These are phyloP conservation scores for Sparassis latifolia DNA, from an alignment of 1,284 basidiomycete species.

Conservation along the genomic window DNA sequence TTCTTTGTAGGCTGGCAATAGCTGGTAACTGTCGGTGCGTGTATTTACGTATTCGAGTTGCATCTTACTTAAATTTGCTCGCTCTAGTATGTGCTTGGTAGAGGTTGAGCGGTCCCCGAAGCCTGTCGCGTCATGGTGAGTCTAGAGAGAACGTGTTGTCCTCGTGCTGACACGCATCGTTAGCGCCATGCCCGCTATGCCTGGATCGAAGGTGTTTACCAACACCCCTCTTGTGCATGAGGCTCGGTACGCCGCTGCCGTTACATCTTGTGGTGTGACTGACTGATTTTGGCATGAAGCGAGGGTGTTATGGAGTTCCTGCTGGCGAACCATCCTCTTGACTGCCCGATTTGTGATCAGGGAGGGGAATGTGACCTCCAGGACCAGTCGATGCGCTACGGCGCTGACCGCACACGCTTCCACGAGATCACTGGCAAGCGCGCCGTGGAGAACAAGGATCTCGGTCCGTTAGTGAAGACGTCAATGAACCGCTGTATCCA, in stretches of 20 bases:
- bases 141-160: slow-evolving; percentile 6
- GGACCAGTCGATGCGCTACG: slow-evolving; percentile 99
- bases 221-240: slow-evolving; percentile 94
- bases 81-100: slow-evolving; percentile 86
- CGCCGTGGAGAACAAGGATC: slow-evolving; percentile 97
- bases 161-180: background rate
- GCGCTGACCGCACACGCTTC: slow-evolving; percentile 94
- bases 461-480: slow-evolving; percentile 97
- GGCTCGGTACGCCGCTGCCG: slow-evolving; percentile 57
- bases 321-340: slow-evolving; percentile 94
- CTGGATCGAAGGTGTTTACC: slow-evolving; percentile 93
- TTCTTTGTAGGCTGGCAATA: slow-evolving; percentile 64
- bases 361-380: slow-evolving; percentile 98
- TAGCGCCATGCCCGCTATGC: slow-evolving; percentile 98
- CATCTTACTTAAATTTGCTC: background rate
- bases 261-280: background rate
- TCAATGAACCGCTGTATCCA: slow-evolving; percentile 99
- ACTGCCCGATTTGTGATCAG: slow-evolving; percentile 98
- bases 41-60: background rate
- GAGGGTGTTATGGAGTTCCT: slow-evolving; percentile 99
- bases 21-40: slow-evolving; percentile 92
- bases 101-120: slow-evolving; percentile 95
- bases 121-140: slow-evolving; percentile 81
- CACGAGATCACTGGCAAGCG: slow-evolving; percentile 98
- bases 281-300: background rate